phyloP scores from a whole-genome alignment of 345 rosid species.

The Euclidium syriacum region DNA sequence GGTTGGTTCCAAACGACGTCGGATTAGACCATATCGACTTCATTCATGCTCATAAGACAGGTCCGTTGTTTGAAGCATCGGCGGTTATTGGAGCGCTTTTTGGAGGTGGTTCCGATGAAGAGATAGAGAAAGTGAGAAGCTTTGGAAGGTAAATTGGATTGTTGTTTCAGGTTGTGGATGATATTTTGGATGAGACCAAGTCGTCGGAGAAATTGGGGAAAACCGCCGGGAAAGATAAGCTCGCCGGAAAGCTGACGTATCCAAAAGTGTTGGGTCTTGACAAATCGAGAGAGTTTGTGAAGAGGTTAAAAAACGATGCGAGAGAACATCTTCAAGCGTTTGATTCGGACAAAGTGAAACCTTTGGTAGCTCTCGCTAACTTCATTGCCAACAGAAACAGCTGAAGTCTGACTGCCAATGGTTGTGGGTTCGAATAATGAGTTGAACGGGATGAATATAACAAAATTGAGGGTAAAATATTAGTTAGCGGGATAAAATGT shows the following conservation, averaged over 20 bases:
- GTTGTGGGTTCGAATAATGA: no score
- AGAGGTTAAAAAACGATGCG: slow-evolving; percentile 55
- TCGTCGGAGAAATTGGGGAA: slow-evolving; percentile 80
- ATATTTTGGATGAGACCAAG: slow-evolving; percentile 74
- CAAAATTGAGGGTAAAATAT: no score
- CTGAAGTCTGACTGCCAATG: no score
- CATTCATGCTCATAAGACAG: slow-evolving; percentile 79
- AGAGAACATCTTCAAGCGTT: slow-evolving; percentile 48
- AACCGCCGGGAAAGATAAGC: slow-evolving; percentile 85
- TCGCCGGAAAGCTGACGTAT: slow-evolving; percentile 67
- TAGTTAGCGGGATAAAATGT: no score
- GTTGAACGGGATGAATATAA: no score
- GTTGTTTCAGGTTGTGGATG: slow-evolving; percentile 91
- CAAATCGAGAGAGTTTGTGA: slow-evolving; percentile 52
- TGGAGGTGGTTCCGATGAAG: slow-evolving; percentile 63
- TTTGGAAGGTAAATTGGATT: slow-evolving; percentile 65
- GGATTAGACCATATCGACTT: slow-evolving; percentile 59
- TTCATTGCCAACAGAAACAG: slow-evolving; percentile 75
- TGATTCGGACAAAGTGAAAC: slow-evolving; percentile 58
- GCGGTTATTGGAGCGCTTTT: slow-evolving; percentile 74
- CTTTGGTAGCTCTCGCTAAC: slow-evolving; percentile 75
- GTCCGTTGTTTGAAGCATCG: slow-evolving; percentile 61
- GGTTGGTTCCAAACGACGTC: slow-evolving; percentile 29
- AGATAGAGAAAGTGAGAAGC: slow-evolving; percentile 65
- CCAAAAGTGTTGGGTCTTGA: slow-evolving; percentile 74